A percentile compares a stretch with the other conserved stretches of the same genome.
phyloP scores from a whole-genome alignment of 1,139 yeast genomes.

The Geotrichum fermentans region DNA sequence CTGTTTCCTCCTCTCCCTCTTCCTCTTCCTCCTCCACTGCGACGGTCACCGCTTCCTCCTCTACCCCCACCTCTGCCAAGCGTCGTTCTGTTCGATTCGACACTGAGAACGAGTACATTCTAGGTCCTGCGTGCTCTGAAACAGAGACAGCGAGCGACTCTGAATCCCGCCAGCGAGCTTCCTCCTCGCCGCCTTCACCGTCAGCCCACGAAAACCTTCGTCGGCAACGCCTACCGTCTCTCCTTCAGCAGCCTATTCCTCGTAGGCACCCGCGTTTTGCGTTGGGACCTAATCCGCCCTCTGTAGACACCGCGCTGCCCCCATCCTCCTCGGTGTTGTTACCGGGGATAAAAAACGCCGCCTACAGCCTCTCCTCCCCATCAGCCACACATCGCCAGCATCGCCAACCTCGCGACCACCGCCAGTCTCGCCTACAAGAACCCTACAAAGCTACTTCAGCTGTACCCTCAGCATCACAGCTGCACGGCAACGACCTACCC shows the following conservation, averaged over 20 bases:
- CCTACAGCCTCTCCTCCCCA: too few species aligned
- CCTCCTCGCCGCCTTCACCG: neutral
- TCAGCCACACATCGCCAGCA: too few species aligned
- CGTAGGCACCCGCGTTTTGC: neutral
- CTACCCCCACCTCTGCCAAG: neutral
- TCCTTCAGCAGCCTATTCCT: neutral
- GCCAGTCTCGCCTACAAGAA: too few species aligned
- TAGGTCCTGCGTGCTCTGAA: too few species aligned
- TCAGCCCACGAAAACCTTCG: neutral
- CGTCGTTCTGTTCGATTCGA: constrained; percentile 1
- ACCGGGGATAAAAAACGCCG: too few species aligned
- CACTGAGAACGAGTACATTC: constrained; percentile 1
- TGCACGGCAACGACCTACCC: neutral
- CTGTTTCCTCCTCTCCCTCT: neutral
- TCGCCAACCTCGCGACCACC: neutral
- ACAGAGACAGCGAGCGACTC: neutral
- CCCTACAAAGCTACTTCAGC: too few species aligned
- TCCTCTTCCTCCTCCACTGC: neutral
- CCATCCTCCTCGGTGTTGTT: neutral
- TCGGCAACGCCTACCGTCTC: neutral
- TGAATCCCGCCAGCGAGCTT: neutral
- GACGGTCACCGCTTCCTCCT: neutral
- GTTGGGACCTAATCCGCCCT: neutral
- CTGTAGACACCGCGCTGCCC: neutral
- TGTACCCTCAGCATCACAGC: neutral